These are phyloP conservation scores for Phytophthora uliginosa DNA, from an alignment of 352 stramenopile species.

Conservation along the genomic window DNA sequence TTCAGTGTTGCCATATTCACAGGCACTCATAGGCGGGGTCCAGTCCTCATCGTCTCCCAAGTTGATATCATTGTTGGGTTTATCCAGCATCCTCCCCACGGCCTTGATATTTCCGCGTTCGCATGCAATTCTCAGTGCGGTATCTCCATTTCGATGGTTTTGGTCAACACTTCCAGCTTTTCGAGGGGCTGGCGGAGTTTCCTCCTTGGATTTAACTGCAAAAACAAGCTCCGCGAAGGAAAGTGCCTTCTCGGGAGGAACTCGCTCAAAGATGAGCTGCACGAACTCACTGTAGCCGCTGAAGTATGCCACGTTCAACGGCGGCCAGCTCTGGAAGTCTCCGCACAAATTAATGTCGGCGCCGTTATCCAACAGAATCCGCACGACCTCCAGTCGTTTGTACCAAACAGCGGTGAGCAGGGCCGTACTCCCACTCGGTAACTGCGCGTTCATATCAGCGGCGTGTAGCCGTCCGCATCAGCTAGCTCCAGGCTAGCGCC, in stretches of 20 bases:
- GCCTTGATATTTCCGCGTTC: constrained; percentile 2
- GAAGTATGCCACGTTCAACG: constrained; percentile 17
- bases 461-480: constrained; percentile 12
- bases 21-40: constrained; percentile 12
- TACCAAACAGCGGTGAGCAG: constrained; percentile 16
- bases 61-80: constrained; percentile 13
- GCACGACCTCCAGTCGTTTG: constrained; percentile 7
- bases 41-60: constrained; percentile 2
- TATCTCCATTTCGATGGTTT: constrained; percentile 12
- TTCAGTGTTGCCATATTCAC: neutral
- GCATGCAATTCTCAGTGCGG: constrained; percentile 14
- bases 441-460: neutral
- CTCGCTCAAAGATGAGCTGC: neutral
- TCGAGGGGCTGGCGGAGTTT: neutral
- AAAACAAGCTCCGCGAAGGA: constrained; percentile 2
- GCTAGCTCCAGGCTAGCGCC: constrained; percentile 1
- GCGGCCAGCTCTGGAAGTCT: neutral
- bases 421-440: constrained; percentile 10
- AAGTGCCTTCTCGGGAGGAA: neutral
- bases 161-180: constrained; percentile 2
- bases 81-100: constrained; percentile 1
- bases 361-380: constrained; percentile 18
- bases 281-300: constrained; percentile 2
- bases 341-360: constrained; percentile 16
- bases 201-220: neutral